Evolutionary conservation across 2,329 filamentous ascomycete species (phyloP), one percentile per base, ranked within the genome.

Genomic region (Cordyceps farinosa): DNA sequence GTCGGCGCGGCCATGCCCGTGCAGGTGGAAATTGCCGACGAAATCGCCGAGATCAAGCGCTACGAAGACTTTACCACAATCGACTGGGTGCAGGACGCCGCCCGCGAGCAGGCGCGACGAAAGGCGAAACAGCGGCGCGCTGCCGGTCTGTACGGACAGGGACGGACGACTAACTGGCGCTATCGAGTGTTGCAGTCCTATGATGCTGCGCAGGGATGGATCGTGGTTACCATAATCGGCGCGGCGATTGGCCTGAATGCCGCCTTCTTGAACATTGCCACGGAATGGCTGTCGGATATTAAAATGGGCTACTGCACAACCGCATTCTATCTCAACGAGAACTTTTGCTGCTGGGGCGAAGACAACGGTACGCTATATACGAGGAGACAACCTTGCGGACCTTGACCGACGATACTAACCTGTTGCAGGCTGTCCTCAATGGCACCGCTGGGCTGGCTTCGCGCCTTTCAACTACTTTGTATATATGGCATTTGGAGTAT

Each of bases 51-150:
- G 80, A 98, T 99, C 74, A 97, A 97, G 79, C 86, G 94, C 79
- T 99, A 99, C 78, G 95, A 97, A 84, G 95, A 99, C 78, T 99
- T 99, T 74, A 97, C 93, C 6, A 99, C 95, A 1, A 95, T 95
- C 84, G 95, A 99, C 77, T 99, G 95, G 95, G 94, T 99, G 0
- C 94, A 99, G 75, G 95, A 99, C 84, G 93, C 94, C 11, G 90
- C 92, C 40, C 89, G 93, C 67, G 95, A 97, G 75, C 91, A 96
- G 74, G 81, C 91, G 53, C 87, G 93, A 62, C 87, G 94, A 66
- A 91, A 91, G 70, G 84, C 90, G 54, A 84, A 90, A 69, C 85
- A 90, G 70, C 88, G 87, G 74, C 87, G 89, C 70, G 87, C 88
- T 7, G 87, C 85, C 2, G 87, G 89, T 47, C 87, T 90, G 65